Evolutionary conservation across 192 early-diverging fungal genomes (phyloP), one percentile per base, ranked within the genome.

Genomic region (Entrophospora sp.): DNA sequence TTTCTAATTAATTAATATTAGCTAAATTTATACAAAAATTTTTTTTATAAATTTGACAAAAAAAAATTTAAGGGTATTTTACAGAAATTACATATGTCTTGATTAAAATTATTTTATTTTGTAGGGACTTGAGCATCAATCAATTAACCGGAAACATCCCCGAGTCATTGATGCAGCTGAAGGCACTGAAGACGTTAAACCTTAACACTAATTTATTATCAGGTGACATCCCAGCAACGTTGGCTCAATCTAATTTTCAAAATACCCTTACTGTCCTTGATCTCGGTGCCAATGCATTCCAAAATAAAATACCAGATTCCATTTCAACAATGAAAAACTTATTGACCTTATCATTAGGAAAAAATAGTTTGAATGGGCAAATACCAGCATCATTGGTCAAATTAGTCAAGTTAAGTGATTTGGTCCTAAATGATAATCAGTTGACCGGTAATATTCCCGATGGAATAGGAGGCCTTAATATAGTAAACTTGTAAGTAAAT

Each of bases 361-460:
- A 0, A 1, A 65, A 65, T 65, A 9, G 2, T 13, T 27, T 65
- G 9, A 48, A 18, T 14, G 63, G 63, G 8, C 13, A 13, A 13
- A 53, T 65, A 22, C 63, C 63, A 14, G 5, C 30, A 13, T 35
- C 46, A 28, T 43, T 65, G 2, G 12, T 28, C 4, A 20, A 13
- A 4, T 52, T 34, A 18, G 14, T 4, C 1, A 45, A 43, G 2
- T 45, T 62, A 9, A 51, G 22, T 30, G 62, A 64, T 28, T 38
- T 64, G 24, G 8, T 12, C 4, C 25, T 64, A 1, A 14, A 62
- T 30, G 30, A 46, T 53, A 65, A 65, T 40, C 16, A 65, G 20
- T 40, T 65, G 32, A 38, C 9, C 28, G 63, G 63, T 28, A 31
- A 18, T 30, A 65, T 65, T 38, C 61, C 61, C 10, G 63, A 38